Evolutionary conservation across 2,329 filamentous ascomycete genomes (phyloP).

Genomic region (Aspergillus fructus): DNA sequence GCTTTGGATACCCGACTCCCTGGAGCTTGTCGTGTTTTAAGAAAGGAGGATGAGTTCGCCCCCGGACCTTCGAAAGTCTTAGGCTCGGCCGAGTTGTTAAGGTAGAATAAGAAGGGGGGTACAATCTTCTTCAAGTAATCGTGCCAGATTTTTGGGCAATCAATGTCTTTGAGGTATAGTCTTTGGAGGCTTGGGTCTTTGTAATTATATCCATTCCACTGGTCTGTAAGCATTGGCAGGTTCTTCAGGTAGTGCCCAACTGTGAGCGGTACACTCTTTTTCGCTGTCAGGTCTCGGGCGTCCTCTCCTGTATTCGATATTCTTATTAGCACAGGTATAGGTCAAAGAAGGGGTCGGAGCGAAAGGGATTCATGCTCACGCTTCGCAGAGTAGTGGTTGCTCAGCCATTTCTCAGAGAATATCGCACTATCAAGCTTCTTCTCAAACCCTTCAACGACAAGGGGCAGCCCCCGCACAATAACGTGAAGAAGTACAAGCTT

Average conservation of each 20-base stretch:
- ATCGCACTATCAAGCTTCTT: slow-evolving; percentile 70
- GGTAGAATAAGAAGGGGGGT: slow-evolving; percentile 80
- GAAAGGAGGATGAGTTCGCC: slow-evolving; percentile 45
- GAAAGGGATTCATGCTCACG: slow-evolving; percentile 49
- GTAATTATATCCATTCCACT: slow-evolving; percentile 74
- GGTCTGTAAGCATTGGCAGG: slow-evolving; percentile 78
- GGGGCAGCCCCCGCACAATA: slow-evolving; percentile 77
- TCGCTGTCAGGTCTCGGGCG: slow-evolving; percentile 75
- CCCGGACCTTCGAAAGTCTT: slow-evolving; percentile 57
- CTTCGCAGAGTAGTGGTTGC: slow-evolving; percentile 74
- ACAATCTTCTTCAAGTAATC: slow-evolving; percentile 75
- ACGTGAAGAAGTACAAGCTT: slow-evolving; percentile 82
- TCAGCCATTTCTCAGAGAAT: slow-evolving; percentile 79
- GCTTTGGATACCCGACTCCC: slow-evolving; percentile 66
- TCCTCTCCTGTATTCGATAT: slow-evolving; percentile 63
- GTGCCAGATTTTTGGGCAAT: slow-evolving; percentile 86
- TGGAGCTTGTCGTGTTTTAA: slow-evolving; percentile 43
- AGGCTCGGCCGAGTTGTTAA: slow-evolving; percentile 70
- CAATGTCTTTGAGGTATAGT: slow-evolving; percentile 95
- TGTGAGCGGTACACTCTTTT: slow-evolving; percentile 76
- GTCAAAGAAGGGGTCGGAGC: slow-evolving; percentile 15
- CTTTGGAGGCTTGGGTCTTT: slow-evolving; percentile 78
- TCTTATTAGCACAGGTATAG: not conserved
- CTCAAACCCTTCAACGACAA: slow-evolving; percentile 90
- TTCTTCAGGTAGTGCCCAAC: slow-evolving; percentile 88